phyloP scores from a whole-genome alignment of 2,329 filamentous ascomycete species.

The Arthrocladium fulminans region DNA sequence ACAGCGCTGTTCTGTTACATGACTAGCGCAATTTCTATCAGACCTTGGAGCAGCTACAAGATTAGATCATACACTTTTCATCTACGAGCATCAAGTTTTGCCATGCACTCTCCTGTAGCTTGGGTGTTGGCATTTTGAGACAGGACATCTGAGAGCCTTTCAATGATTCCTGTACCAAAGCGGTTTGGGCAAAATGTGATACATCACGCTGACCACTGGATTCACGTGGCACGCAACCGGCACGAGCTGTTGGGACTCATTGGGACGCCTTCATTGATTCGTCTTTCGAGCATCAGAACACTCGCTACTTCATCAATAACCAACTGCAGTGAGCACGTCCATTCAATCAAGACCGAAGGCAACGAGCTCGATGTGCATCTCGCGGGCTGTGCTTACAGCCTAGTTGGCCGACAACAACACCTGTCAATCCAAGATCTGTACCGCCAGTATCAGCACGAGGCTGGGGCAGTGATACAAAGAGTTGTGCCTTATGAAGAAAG shows the following conservation, averaged over 20 bases:
- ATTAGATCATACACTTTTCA: too few relatives aligned
- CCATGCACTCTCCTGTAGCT: not conserved
- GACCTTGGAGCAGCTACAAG: too few relatives aligned
- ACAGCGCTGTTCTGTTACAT: too few relatives aligned
- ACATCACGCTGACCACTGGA: not conserved
- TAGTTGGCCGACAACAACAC: not conserved
- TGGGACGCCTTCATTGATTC: not conserved
- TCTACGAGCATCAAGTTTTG: too few relatives aligned
- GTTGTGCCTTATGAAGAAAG: constrained; percentile 8
- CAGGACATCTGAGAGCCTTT: not conserved
- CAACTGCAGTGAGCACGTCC: not conserved
- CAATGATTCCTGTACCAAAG: not conserved
- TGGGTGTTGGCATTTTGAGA: not conserved
- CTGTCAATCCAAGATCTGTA: not conserved
- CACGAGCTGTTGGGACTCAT: too few relatives aligned
- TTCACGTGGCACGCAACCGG: not conserved
- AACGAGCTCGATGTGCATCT: constrained; percentile 3
- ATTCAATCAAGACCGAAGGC: not conserved
- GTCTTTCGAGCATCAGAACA: not conserved
- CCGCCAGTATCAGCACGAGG: constrained; percentile 5
- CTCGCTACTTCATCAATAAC: not conserved
- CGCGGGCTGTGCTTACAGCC: not conserved
- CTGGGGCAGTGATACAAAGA: not conserved
- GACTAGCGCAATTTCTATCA: too few relatives aligned
- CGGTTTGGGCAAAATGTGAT: too few relatives aligned